phyloP scores from a whole-genome alignment of 495 filamentous ascomycete species.

The Penicillium tannophilum region DNA sequence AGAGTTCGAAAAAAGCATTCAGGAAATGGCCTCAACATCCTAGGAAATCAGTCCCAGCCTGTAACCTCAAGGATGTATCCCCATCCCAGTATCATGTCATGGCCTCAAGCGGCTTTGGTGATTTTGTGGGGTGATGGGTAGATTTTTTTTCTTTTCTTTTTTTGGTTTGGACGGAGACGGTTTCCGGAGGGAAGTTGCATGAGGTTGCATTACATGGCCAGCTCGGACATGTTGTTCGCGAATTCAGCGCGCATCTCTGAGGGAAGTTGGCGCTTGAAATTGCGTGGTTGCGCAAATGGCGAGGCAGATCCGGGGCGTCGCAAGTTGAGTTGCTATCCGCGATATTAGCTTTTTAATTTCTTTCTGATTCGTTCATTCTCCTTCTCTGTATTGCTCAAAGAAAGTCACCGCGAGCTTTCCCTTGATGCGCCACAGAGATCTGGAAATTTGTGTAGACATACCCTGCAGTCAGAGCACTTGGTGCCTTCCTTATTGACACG shows the following conservation, averaged over 20 bases:
- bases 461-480: slow-evolving; percentile 51
- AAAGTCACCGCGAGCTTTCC: background rate
- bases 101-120: background rate
- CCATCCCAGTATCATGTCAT: slow-evolving; percentile 9
- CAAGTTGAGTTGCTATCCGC: slow-evolving; percentile 41
- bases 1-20: slow-evolving; percentile 7
- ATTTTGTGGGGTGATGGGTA: slow-evolving; percentile 1
- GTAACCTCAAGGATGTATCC: slow-evolving; percentile 8
- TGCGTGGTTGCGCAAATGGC: slow-evolving; percentile 47
- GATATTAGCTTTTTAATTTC: background rate
- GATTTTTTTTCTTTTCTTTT: background rate
- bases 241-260: slow-evolving; percentile 38
- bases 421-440: background rate
- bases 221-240: slow-evolving; percentile 1
- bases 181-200: background rate
- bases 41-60: slow-evolving; percentile 21
- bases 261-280: slow-evolving; percentile 44
- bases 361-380: background rate
- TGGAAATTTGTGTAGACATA: slow-evolving; percentile 32
- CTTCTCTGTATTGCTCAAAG: background rate
- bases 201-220: slow-evolving; percentile 8
- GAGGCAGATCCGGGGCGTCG: slow-evolving; percentile 46
- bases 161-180: background rate
- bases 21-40: slow-evolving; percentile 11
- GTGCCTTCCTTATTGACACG: slow-evolving; percentile 46